Percentiles rank a stretch among this genome's conserved stretches.
Conservation (phyloP, 2,329 filamentous ascomycete genomes). For the Fusarium anguioides region DNA sequence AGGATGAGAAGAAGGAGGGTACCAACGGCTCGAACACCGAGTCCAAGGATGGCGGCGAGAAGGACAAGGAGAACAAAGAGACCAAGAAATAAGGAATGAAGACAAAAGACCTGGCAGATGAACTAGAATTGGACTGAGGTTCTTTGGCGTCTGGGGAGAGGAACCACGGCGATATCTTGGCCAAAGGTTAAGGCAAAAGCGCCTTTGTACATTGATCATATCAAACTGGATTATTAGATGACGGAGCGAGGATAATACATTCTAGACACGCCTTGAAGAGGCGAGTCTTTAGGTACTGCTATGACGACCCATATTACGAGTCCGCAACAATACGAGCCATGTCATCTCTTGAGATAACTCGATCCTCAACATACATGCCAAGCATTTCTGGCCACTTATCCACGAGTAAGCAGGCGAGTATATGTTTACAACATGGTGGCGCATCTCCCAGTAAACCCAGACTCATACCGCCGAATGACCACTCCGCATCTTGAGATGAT, state of each 20-base stretch:
- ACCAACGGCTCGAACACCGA: conserved; percentile 55
- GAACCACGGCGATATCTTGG: conserved; percentile 32
- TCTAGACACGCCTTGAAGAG: conserved; percentile 18
- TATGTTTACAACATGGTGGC: conserved; percentile 83
- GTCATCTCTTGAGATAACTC: conserved; percentile 69
- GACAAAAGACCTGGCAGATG: conserved; percentile 21
- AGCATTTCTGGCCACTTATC: conserved; percentile 72
- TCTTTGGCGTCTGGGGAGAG: conserved; percentile 43
- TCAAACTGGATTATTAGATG: conserved; percentile 44
- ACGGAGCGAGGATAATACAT: conserved; percentile 40
- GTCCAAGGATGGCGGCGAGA: conserved; percentile 62
- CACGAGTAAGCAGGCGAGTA: conserved; percentile 83
- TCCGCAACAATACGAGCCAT: conserved; percentile 75
- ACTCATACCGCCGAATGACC: conserved; percentile 64
- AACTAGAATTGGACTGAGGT: conserved; percentile 33
- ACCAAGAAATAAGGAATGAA: conserved; percentile 53
- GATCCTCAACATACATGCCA: conserved; percentile 65
- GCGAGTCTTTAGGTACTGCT: conserved; percentile 6
- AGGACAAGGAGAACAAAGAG: conserved; percentile 69
- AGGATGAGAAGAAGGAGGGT: conserved; percentile 68
- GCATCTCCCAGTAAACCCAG: conserved; percentile 53
- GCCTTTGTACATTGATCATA: conserved; percentile 48
- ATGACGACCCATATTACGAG: conserved; percentile 39
- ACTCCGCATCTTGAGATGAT: conserved; percentile 24
- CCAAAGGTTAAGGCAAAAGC: conserved; percentile 37